These are phyloP conservation scores for Tieghemiomyces parasiticus DNA, from an alignment of 192 early-diverging fungal genomes.

Conservation along the genomic window DNA sequence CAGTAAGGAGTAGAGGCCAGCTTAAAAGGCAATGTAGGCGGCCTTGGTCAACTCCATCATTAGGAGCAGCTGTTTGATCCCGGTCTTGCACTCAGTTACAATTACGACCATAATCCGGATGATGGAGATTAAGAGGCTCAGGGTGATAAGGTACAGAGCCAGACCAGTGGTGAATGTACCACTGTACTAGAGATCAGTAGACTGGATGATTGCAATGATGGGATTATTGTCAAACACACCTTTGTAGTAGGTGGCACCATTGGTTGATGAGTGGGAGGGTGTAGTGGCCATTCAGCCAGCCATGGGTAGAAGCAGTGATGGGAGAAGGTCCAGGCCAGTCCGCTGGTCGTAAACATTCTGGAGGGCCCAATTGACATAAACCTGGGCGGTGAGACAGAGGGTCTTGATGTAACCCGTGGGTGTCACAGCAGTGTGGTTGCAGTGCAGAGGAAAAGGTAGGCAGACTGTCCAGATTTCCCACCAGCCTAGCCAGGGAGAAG, in stretches of 20 bases:
- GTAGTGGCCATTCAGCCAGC: no score
- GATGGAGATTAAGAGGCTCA: not conserved
- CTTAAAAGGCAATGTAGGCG: not conserved
- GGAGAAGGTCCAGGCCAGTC: not conserved
- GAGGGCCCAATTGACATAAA: not conserved
- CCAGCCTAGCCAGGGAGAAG: no score
- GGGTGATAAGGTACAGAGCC: not conserved
- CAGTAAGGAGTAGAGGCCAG: not conserved
- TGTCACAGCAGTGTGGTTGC: not conserved
- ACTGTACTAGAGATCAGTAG: not conserved
- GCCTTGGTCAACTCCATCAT: not conserved
- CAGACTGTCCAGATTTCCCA: not conserved
- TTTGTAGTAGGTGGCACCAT: not conserved
- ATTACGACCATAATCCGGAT: not conserved
- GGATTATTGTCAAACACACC: not conserved
- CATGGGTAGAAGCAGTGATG: not conserved
- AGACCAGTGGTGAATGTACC: not conserved
- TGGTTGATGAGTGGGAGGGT: no score
- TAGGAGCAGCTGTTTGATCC: not conserved
- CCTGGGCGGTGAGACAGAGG: not conserved
- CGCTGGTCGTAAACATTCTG: not conserved
- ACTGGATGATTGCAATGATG: not conserved
- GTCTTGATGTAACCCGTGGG: not conserved
- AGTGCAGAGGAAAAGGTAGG: not conserved
- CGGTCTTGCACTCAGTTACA: not conserved